Evolutionary conservation across 352 stramenopile species (phyloP).

Genomic region (Pythium volutum): DNA sequence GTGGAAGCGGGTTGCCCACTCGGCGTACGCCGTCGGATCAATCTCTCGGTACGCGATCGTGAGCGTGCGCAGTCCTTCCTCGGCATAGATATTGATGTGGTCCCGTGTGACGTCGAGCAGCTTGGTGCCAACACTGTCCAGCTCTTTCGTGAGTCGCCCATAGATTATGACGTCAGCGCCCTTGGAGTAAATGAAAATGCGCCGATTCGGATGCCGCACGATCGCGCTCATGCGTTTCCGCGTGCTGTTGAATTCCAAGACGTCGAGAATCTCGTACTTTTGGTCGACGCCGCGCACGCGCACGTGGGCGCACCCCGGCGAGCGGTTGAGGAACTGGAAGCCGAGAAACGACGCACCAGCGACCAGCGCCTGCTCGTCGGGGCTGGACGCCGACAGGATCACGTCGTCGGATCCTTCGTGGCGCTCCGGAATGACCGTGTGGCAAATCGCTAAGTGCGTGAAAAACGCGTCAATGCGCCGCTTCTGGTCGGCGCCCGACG

Average conservation of each 20-base stretch:
- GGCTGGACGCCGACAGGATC: slow-evolving; percentile 72
- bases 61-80: slow-evolving; percentile 86
- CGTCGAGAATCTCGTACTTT: slow-evolving; percentile 90
- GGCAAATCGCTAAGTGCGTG: slow-evolving; percentile 65
- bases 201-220: slow-evolving; percentile 61
- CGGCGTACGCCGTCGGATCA: slow-evolving; percentile 46
- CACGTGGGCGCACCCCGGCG: slow-evolving; percentile 47
- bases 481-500: slow-evolving; percentile 36
- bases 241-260: slow-evolving; percentile 92
- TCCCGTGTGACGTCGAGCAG: slow-evolving; percentile 52
- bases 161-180: slow-evolving; percentile 76
- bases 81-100: slow-evolving; percentile 80
- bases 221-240: slow-evolving; percentile 87
- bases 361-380: slow-evolving; percentile 84
- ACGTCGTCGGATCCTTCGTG: slow-evolving; percentile 46
- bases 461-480: slow-evolving; percentile 68
- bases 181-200: slow-evolving; percentile 73
- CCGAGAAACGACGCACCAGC: slow-evolving; percentile 86
- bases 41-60: slow-evolving; percentile 77
- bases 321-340: slow-evolving; percentile 76
- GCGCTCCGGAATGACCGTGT: slow-evolving; percentile 74
- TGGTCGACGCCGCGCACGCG: slow-evolving; percentile 57
- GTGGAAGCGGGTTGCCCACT: slow-evolving; percentile 69
- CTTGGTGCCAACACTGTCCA: slow-evolving; percentile 44
- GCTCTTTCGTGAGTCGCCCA: slow-evolving; percentile 53